Evolutionary conservation across 2,329 filamentous ascomycete species (phyloP).

Genomic region (Fusarium gaditjirri): DNA sequence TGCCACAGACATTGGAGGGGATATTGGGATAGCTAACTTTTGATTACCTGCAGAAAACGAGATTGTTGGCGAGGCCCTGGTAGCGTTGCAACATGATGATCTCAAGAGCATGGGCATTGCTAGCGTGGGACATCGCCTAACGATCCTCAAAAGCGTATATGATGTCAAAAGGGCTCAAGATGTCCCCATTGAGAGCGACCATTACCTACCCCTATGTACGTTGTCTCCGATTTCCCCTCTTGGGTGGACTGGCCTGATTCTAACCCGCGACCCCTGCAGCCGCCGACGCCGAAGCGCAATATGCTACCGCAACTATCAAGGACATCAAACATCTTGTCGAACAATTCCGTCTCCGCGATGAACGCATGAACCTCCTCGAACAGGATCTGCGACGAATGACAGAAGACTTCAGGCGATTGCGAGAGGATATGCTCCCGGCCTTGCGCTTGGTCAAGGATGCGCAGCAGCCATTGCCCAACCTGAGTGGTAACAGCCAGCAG

Average conservation of each 20-base stretch:
- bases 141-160: conserved; percentile 95
- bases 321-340: conserved; percentile 93
- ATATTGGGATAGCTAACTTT: conserved; percentile 30
- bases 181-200: conserved; percentile 88
- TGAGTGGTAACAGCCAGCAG: conserved; percentile 52
- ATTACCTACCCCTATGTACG: conserved; percentile 91
- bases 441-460: conserved; percentile 92
- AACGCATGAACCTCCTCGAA: conserved; percentile 86
- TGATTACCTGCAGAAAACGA: conserved; percentile 76
- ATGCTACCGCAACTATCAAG: conserved; percentile 88
- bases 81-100: conserved; percentile 90
- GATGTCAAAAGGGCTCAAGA: conserved; percentile 96
- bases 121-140: conserved; percentile 93
- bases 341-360: conserved; percentile 88
- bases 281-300: conserved; percentile 86
- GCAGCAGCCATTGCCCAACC: conserved; percentile 81
- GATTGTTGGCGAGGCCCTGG: conserved; percentile 90
- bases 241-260: conserved; percentile 36
- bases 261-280: conserved; percentile 62
- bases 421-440: conserved; percentile 91
- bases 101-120: conserved; percentile 93
- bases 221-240: conserved; percentile 24
- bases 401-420: conserved; percentile 87
- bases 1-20: background rate
- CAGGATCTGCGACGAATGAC: conserved; percentile 83